Base-by-base conservation (phyloP, 148 eudicot species). In the Vaccinium darrowii region DNA sequence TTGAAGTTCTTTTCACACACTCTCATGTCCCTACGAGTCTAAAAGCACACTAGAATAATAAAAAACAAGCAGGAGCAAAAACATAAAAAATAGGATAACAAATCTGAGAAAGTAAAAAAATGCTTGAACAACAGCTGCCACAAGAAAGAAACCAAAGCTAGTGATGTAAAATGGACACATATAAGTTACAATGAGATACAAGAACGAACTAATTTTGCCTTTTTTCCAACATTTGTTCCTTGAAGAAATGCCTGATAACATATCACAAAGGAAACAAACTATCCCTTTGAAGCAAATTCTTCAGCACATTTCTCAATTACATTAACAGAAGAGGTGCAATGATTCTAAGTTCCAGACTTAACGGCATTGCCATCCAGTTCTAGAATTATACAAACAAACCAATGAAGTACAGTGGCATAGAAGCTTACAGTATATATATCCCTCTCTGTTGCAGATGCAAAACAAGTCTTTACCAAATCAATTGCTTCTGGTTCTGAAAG, bases 381-480 rank as follows among this genome's bases (percentile, higher is more conserved):
- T 52, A 30, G 30, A 82, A 10, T 65, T 7, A 43, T 15, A 58
- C 27, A 51, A 56, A 79, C 15, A 80, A 67, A 3, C 83, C 27
- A 23, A 10, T 23, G 84, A 49, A 85, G 16, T 19, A 72, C 78
- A 3, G 7, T 21, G n/a, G 63, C 47, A 47, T 8, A 79, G 81
- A 83, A 82, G 88, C 97, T 92, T 86, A 96, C 99, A 76, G 99
- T 96, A 85, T 94, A 94, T 82, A 96, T 96, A 86, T 96, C 99
- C 90, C 99, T 96, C 89, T 96, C 99, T 71, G 98, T 91, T 84
- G 99, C 99, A 79, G 99, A 94, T 84, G 98, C 97, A 90, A 96
- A 96, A 83, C 98, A 96, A 84, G 99, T 96, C 86, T 92, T 94
- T 82, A 96, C 98, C 90, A 96, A 91, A 91, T 96, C 99, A 73